These are phyloP conservation scores for Exophiala viscosa DNA, from an alignment of 2,329 filamentous ascomycete species.

Conservation along the genomic window DNA sequence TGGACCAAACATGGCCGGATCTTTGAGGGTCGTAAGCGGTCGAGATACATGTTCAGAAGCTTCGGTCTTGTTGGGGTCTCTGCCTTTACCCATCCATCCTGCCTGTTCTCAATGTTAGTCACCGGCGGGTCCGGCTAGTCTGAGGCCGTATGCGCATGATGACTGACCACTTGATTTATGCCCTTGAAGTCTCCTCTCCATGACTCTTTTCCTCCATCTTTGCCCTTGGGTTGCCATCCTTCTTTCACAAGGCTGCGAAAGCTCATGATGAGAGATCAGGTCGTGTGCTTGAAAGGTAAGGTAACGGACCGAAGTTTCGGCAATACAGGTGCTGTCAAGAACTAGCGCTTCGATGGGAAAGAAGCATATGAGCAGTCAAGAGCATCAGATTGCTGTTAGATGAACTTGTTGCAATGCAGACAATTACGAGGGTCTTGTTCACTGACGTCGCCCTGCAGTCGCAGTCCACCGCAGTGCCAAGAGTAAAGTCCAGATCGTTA, in stretches of 20 bases:
- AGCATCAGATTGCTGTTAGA: too few relatives aligned
- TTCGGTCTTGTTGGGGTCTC: constrained; percentile 38
- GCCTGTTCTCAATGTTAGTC: constrained; percentile 39
- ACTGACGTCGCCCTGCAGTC: too few relatives aligned
- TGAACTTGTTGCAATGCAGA: too few relatives aligned
- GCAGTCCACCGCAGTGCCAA: too few relatives aligned
- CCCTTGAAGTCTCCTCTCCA: constrained; percentile 57
- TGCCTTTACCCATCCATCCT: constrained; percentile 57
- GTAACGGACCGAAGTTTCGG: too few relatives aligned
- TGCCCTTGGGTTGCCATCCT: constrained; percentile 54
- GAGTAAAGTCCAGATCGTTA: too few relatives aligned
- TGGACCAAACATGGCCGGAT: constrained; percentile 73
- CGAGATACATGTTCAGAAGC: constrained; percentile 51
- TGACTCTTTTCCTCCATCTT: constrained; percentile 51
- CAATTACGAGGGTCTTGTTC: too few relatives aligned
- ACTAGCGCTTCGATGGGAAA: too few relatives aligned
- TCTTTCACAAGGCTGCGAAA: constrained; percentile 48
- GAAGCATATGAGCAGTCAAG: too few relatives aligned
- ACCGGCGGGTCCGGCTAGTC: too few relatives aligned
- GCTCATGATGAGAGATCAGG: background rate
- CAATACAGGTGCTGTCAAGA: too few relatives aligned
- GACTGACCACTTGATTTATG: constrained; percentile 53
- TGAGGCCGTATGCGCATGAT: background rate
- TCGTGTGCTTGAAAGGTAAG: background rate
- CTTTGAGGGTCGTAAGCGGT: constrained; percentile 67